Base-by-base conservation (phyloP, 169 alveolate species). In the Plasmodium chabaudi region DNA sequence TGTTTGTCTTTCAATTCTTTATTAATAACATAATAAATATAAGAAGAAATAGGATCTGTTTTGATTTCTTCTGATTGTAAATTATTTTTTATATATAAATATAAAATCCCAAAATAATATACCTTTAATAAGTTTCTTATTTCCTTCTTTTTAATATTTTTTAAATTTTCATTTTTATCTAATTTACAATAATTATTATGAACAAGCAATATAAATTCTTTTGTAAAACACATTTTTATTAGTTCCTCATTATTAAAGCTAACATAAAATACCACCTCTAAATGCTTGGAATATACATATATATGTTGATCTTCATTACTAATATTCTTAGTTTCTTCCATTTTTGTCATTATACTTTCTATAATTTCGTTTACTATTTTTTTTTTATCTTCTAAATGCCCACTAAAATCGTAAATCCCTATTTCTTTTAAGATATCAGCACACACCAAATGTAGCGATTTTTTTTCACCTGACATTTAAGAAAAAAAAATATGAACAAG, bases 61-160 rank as follows among this genome's bases (percentile, higher is more conserved):
- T 63, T 27, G 17, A 61, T 57, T 19, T 63, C 39, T n/a, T 34
- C 15, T 17, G 56, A 55, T 46, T 42, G 65, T 12, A 61, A 51
- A 34, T 34, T 5, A 34, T 34, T 34, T 82, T 82, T 68, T 10
- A 70, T 60, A 21, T 17, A 82, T 39, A 51, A 67, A 61, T 55
- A 65, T 55, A 82, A 39, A 17, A 82, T 82, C 10, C 77, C 90
- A 55, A 82, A 56, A 67, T 67, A 82, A 57, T 67, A 82, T 13
- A 65, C 25, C 15, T 68, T 82, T 60, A 82, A 82, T 55, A 19
- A 67, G 56, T 67, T 70, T 10, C 15, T 0, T 51, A 19, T 23
- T 19, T 82, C 82, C 34, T 39, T 65, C 21, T 19, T 56, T 47
- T 82, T 65, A 55, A 82, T 23, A 61, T 61, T 34, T 67, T 55